A percentile compares a stretch with the other conserved stretches of the same genome.
These are phyloP conservation scores for Pholiota microspora DNA, from an alignment of 768 basidiomycete genomes.

Conservation along the genomic window DNA sequence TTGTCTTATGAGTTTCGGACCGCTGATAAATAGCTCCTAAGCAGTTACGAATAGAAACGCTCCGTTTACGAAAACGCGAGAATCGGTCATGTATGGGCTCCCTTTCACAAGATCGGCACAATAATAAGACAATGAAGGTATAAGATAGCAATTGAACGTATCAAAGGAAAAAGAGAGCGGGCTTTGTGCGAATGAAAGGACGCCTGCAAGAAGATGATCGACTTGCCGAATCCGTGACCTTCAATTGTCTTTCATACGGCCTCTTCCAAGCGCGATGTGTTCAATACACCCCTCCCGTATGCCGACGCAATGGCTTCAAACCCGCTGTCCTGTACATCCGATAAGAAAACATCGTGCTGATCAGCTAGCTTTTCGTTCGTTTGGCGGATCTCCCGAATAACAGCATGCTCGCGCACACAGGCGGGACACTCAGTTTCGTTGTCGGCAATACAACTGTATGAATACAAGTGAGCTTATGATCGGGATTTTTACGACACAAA, in stretches of 20 bases:
- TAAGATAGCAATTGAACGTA: too few relatives aligned
- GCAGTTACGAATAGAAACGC: too few relatives aligned
- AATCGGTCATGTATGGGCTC: too few relatives aligned
- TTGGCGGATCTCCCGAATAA: slow-evolving; percentile 85
- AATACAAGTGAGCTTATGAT: neutral
- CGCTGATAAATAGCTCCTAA: too few relatives aligned
- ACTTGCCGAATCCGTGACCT: neutral
- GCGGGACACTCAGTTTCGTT: slow-evolving; percentile 88
- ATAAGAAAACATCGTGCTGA: slow-evolving; percentile 77
- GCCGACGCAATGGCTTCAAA: slow-evolving; percentile 71
- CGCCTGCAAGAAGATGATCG: too few relatives aligned
- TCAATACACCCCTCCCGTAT: slow-evolving; percentile 67
- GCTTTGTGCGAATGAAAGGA: neutral
- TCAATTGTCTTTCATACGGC: slow-evolving; percentile 18
- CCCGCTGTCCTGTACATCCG: slow-evolving; percentile 72
- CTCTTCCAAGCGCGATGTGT: slow-evolving; percentile 36
- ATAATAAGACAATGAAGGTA: too few relatives aligned
- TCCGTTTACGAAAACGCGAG: too few relatives aligned
- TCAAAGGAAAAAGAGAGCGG: too few relatives aligned
- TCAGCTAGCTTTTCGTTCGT: slow-evolving; percentile 84
- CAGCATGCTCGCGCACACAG: slow-evolving; percentile 83
- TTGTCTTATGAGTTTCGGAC: too few relatives aligned
- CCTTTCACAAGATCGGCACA: too few relatives aligned
- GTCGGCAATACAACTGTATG: slow-evolving; percentile 77
- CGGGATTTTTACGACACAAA: neutral